Evolutionary conservation across 176 grass and related monocot species (phyloP), one percentile per base, ranked within the genome.

Genomic region (Carex pumila): DNA sequence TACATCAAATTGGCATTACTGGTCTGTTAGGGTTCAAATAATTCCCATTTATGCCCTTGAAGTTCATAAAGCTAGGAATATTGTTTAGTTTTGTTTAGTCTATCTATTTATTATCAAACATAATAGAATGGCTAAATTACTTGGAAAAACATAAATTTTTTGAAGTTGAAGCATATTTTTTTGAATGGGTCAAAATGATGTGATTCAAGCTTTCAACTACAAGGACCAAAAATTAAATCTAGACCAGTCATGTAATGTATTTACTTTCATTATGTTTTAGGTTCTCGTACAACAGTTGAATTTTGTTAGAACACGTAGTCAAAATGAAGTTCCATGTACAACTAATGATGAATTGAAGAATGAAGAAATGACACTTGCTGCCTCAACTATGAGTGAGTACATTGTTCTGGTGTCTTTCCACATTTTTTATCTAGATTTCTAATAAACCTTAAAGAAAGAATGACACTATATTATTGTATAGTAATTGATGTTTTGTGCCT

Each of bases 311-410:
- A 83, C 64, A 67, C 80, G 52, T 1, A 47, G 59, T 67, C 41
- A 67, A 43, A 53, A 67, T 49, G 37, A 83, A 66, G 59, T 45
- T 65, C 21, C 30, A 81, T 47, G 39, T 29, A 53, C 11, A 68
- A 68, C 50, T 34, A 32, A 36, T 17, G 73, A 68, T 0, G 63
- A 55, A 14, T 55, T 18, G 81, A 67, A 63, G 60, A 49, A 65
- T 12, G 45, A 30, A 68, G 61, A 75, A 53, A 31, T 52, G 25
- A 4, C 21, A 47, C 6, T 31, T 66, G 4, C 21, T 53, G 30
- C 81, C 13, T 68, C 81, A 55, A 69, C 22, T 83, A 19, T 0
- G 2, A 68, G 80, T 83, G 50, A 82, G 81, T 66, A 45, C 62
- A 66, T 45, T 1, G 0, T 64, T 47, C 57, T 63, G 11, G 11